phyloP scores from a whole-genome alignment of 805 yeast genomes.

The Barnettozyma vustinii region DNA sequence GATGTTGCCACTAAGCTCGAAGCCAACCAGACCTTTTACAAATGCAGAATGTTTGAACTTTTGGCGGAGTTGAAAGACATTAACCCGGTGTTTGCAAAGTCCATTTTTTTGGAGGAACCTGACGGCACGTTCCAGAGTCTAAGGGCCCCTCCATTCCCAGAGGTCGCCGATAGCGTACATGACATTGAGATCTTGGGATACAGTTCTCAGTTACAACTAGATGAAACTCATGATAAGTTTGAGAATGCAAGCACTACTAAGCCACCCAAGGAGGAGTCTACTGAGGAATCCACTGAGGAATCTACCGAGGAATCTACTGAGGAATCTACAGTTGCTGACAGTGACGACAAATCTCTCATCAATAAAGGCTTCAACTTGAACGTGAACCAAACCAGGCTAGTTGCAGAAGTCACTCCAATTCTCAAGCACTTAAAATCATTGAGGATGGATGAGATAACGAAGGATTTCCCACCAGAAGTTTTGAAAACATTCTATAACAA shows the following conservation, averaged over 20 bases:
- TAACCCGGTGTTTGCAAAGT: not conserved
- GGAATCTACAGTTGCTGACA: not conserved
- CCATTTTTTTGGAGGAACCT: not conserved
- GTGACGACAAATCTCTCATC: not conserved
- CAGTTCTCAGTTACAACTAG: not conserved
- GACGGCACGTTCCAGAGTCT: not conserved
- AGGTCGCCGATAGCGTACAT: not conserved
- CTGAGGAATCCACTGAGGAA: too few species aligned
- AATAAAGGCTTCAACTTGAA: not conserved
- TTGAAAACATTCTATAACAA: not conserved
- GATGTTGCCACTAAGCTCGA: not conserved
- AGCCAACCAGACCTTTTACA: conserved; percentile 1
- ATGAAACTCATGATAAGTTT: too few species aligned
- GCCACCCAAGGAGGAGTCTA: too few species aligned
- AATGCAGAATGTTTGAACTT: not conserved
- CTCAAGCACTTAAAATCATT: not conserved
- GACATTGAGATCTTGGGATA: not conserved
- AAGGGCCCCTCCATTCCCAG: not conserved
- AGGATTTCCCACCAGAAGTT: not conserved
- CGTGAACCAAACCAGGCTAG: not conserved
- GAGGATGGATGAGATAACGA: not conserved
- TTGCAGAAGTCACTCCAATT: too few species aligned
- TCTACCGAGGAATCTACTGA: too few species aligned
- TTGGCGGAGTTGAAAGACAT: not conserved
- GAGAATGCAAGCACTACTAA: too few species aligned